Percentiles rank a stretch among this genome's conserved stretches.
Conservation (phyloP, 176 grass and related monocot species). For the Oryza meyeriana region DNA sequence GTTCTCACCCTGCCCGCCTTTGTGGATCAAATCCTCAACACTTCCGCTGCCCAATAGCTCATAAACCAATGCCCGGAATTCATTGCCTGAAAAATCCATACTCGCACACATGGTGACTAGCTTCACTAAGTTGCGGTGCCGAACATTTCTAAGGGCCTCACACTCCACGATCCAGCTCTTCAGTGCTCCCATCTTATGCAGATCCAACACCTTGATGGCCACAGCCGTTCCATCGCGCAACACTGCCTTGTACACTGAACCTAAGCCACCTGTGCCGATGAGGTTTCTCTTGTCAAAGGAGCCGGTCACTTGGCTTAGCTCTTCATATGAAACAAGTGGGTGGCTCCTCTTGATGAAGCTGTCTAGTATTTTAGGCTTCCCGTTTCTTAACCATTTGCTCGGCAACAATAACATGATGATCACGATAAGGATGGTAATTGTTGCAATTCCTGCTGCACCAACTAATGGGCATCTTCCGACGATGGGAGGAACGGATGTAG, state of each 20-base stretch:
- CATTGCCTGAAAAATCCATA: conserved; percentile 36
- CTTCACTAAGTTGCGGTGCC: conserved; percentile 44
- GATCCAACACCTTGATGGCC: conserved; percentile 48
- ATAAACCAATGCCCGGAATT: conserved; percentile 51
- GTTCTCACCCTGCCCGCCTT: neutral
- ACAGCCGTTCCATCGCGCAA: conserved; percentile 29
- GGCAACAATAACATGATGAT: neutral
- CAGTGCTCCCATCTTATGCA: conserved; percentile 18
- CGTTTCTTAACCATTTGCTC: neutral
- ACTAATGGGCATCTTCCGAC: neutral
- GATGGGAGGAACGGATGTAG: neutral
- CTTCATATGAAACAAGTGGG: conserved; percentile 38
- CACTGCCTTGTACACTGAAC: conserved; percentile 25
- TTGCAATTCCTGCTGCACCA: neutral
- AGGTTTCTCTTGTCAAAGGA: conserved; percentile 29
- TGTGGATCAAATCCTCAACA: conserved; percentile 49
- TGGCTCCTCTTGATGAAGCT: conserved; percentile 11
- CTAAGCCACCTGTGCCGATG: conserved; percentile 37
- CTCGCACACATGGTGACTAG: conserved; percentile 37
- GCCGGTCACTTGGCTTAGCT: conserved; percentile 34
- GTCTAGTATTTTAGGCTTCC: neutral
- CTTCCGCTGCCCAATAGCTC: conserved; percentile 47
- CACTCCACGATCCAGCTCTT: conserved; percentile 50
- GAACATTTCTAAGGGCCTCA: conserved; percentile 37
- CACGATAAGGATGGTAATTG: neutral